A percentile compares a stretch with the other conserved stretches of the same genome.
These are phyloP conservation scores for Ramularia endophylla DNA, from an alignment of 2,329 filamentous ascomycete species.

Conservation along the genomic window DNA sequence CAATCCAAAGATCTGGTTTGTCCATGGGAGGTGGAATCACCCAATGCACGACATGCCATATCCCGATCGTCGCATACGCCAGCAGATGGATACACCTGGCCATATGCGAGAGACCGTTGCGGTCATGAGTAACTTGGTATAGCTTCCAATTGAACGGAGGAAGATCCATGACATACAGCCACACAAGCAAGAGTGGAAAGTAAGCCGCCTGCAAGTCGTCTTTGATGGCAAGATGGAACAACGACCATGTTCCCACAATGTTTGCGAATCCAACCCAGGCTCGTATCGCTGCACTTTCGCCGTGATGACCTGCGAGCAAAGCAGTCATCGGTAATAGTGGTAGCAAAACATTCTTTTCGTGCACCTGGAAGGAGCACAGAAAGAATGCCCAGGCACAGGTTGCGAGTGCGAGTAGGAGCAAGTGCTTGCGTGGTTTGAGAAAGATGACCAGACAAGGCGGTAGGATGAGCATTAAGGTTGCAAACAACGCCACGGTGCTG, in stretches of 20 bases:
- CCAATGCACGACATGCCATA: constrained; percentile 73
- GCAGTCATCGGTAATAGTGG: constrained; percentile 91
- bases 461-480: constrained; percentile 69
- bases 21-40: constrained; percentile 59
- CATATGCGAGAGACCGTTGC: constrained; percentile 53
- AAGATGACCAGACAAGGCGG: constrained; percentile 75
- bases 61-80: constrained; percentile 71
- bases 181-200: constrained; percentile 72
- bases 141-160: no score
- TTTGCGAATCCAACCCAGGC: constrained; percentile 95
- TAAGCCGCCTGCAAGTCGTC: constrained; percentile 83
- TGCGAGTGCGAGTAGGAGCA: constrained; percentile 73
- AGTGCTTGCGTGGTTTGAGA: constrained; percentile 65
- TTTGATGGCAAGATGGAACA: constrained; percentile 82
- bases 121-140: no score
- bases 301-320: constrained; percentile 73
- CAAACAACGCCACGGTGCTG: constrained; percentile 66
- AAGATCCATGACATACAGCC: constrained; percentile 85
- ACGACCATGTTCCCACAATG: constrained; percentile 79
- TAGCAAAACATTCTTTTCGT: constrained; percentile 93
- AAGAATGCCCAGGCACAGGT: constrained; percentile 94
- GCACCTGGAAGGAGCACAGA: constrained; percentile 93
- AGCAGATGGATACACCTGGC: constrained; percentile 62
- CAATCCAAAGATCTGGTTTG: constrained; percentile 90
- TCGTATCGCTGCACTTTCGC: constrained; percentile 66